Evolutionary conservation across 192 early-diverging fungal species (phyloP), one percentile per base, ranked within the genome.

Genomic region (Polychytrium aggregatum): DNA sequence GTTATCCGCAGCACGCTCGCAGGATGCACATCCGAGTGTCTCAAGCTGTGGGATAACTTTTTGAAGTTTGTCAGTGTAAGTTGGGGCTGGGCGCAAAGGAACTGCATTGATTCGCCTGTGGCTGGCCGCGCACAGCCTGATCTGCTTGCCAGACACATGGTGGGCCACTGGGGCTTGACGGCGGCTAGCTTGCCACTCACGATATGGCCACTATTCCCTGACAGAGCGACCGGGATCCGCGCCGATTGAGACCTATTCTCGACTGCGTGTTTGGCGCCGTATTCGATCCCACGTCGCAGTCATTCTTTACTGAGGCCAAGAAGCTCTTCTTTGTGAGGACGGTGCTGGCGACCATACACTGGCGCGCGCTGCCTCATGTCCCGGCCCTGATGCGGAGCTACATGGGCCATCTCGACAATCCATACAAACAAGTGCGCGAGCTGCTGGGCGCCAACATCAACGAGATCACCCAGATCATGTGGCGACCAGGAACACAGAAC

Each of bases 351-450:
- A 58, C 60, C 0, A 76, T 84, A 48, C 75, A 77, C 25, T 94
- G 90, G 88, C 69, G 85, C 6, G 52, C 85, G 1, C 21, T 48
- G 9, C 70, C 70, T 6, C 44, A 52, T 16, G 33, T 57, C 39
- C 25, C 37, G 37, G 21, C 48, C 48, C 30, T 72, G 28, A 34
- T 87, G 25, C 54, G 65, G 8, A 50, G 53, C 1, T 72, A 79
- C 31, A 41, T 93, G 4, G 55, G 67, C 11, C 68, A 72, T 28
- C 55, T 90, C 46, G 62, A 65, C 13, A 82, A 88, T 60, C 90
- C 89, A 10, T 97, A 95, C 66, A 80, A 92, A 50, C 88, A 91
- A 60, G 87, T 95, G 21, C 75, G 93, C 3, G 84, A 90, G 45
- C 62, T 72, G 14, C 53, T 91, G 3, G 91, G 87, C 22, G 66